Evolutionary conservation across 129 eudicot species (phyloP).

Genomic region (Chrysanthemum seticuspe): DNA sequence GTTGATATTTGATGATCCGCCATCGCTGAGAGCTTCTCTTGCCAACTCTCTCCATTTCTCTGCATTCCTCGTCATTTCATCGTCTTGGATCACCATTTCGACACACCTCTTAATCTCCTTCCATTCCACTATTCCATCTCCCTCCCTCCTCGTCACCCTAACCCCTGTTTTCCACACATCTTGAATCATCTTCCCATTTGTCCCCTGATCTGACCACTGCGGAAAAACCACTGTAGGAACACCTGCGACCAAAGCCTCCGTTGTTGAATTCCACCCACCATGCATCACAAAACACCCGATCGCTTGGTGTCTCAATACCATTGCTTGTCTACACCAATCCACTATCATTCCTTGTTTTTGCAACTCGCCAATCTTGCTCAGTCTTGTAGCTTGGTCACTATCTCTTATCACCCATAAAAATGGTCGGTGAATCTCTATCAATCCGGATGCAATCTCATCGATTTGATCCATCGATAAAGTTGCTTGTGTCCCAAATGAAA

Average conservation of each 20-base stretch:
- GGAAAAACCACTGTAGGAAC: conserved; percentile 12
- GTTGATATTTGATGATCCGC: conserved; percentile 10
- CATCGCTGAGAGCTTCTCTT: conserved; percentile 1
- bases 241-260: conserved; percentile 6
- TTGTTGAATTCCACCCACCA: conserved; percentile 9
- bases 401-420: conserved; percentile 21
- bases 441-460: conserved; percentile 14
- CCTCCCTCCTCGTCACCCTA: background rate
- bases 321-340: conserved; percentile 2
- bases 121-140: background rate
- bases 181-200: background rate
- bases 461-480: conserved; percentile 2
- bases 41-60: background rate
- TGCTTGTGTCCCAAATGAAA: conserved; percentile 2
- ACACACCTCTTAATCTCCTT: conserved; percentile 8
- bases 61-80: background rate
- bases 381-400: conserved; percentile 1
- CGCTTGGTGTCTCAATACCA: conserved; percentile 4
- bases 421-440: background rate
- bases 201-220: background rate
- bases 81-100: background rate
- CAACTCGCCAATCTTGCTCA: conserved; percentile 6
- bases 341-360: conserved; percentile 15
- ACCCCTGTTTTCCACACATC: conserved; percentile 17
- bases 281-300: conserved; percentile 1